phyloP scores from a whole-genome alignment of 305 asterid species.

The Fraxinus nigra region DNA sequence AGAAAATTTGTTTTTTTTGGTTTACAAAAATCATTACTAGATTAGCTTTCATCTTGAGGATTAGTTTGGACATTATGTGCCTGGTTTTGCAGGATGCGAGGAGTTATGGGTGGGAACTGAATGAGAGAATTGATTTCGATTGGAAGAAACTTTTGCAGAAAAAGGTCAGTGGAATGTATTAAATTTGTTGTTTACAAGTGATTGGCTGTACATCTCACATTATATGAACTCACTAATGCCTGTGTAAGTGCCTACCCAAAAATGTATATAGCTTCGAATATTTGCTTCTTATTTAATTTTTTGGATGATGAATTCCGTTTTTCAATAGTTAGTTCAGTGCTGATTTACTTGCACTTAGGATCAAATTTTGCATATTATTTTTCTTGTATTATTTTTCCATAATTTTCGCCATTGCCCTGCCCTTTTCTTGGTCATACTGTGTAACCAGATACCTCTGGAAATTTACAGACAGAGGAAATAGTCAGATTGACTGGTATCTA shows the following conservation, averaged over 20 bases:
- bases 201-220: not conserved
- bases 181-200: not conserved
- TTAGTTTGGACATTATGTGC: constrained; percentile 1
- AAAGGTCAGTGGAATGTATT: constrained; percentile 53
- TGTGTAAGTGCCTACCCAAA: not conserved
- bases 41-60: not conserved
- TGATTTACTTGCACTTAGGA: not conserved
- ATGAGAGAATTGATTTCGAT: constrained; percentile 68
- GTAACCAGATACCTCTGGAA: not conserved
- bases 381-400: not conserved
- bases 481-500: constrained; percentile 86
- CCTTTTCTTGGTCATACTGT: not conserved
- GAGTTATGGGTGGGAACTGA: constrained; percentile 94
- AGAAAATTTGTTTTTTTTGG: not conserved
- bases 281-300: not conserved
- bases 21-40: constrained; percentile 1
- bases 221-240: not conserved
- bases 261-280: not conserved
- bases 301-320: not conserved
- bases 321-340: not conserved
- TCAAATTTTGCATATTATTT: not conserved
- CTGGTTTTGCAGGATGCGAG: constrained; percentile 74
- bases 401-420: not conserved
- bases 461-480: constrained; percentile 86
- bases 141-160: constrained; percentile 96